These are phyloP conservation scores for Tylopilus intermedius DNA, from an alignment of 768 basidiomycete species.

Conservation along the genomic window DNA sequence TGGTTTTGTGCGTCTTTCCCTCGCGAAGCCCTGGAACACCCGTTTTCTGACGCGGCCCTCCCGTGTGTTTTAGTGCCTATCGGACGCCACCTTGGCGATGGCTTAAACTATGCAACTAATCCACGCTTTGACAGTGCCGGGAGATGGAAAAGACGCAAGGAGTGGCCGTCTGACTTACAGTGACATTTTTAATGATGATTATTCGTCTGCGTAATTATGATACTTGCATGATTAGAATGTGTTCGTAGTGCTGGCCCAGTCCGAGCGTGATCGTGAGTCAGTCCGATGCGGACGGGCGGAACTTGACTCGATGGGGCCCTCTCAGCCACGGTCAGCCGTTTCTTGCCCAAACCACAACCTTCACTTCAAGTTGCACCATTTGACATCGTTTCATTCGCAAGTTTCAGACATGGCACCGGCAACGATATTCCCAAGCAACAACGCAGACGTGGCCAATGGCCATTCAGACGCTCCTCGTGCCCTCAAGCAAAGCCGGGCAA, in stretches of 20 bases:
- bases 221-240: background rate
- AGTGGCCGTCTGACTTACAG: slow-evolving; percentile 66
- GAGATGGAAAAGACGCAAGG: slow-evolving; percentile 56
- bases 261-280: background rate
- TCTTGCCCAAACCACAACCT: slow-evolving; percentile 5
- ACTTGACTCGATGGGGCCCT: slow-evolving; percentile 4
- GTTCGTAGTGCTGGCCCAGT: background rate
- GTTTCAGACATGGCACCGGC: slow-evolving; percentile 23
- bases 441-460: slow-evolving; percentile 7
- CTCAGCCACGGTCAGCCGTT: background rate
- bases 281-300: slow-evolving; percentile 16
- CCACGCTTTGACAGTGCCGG: slow-evolving; percentile 71
- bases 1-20: slow-evolving; percentile 70
- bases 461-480: slow-evolving; percentile 7
- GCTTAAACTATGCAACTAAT: slow-evolving; percentile 60
- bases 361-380: background rate
- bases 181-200: slow-evolving; percentile 30
- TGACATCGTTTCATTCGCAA: background rate
- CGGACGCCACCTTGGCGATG: slow-evolving; percentile 55
- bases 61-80: slow-evolving; percentile 36
- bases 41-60: slow-evolving; percentile 2
- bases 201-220: background rate
- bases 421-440: slow-evolving; percentile 8
- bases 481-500: slow-evolving; percentile 16
- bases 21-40: background rate